Evolutionary conservation across 1,139 yeast genomes (phyloP).

Genomic region (Kodamaea ohmeri): DNA sequence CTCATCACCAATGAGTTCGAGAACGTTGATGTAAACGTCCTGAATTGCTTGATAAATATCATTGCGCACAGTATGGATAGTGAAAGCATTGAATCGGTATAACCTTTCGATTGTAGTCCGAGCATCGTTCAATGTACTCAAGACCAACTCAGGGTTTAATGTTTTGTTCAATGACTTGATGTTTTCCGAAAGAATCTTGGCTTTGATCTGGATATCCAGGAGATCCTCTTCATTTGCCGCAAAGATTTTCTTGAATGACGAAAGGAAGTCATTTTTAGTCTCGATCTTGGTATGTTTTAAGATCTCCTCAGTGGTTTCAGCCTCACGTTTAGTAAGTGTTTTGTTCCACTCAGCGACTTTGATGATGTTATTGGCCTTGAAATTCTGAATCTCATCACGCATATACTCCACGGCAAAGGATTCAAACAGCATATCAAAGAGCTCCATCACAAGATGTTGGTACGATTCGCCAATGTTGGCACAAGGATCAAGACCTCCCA

Average conservation of each 20-base stretch:
- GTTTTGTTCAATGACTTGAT: constrained; percentile 40
- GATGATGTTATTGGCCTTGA: constrained; percentile 26
- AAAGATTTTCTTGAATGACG: constrained; percentile 63
- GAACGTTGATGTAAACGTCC: constrained; percentile 62
- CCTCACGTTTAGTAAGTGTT: constrained; percentile 35
- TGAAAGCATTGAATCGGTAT: constrained; percentile 31
- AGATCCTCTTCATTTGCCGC: constrained; percentile 38
- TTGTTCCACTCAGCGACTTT: constrained; percentile 37
- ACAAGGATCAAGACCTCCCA: constrained; percentile 27
- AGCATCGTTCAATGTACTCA: constrained; percentile 40
- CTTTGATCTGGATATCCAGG: constrained; percentile 44
- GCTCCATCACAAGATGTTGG: constrained; percentile 30
- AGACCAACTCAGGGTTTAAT: constrained; percentile 41
- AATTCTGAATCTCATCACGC: constrained; percentile 40
- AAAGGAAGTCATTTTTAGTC: constrained; percentile 45
- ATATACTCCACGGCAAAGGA: constrained; percentile 48
- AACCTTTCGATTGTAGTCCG: constrained; percentile 34
- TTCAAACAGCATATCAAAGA: constrained; percentile 50
- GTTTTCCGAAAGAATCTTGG: constrained; percentile 43
- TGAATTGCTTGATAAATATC: constrained; percentile 42
- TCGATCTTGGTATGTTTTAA: constrained; percentile 41
- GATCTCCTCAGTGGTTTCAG: constrained; percentile 40
- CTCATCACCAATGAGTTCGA: constrained; percentile 61
- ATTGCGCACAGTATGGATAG: constrained; percentile 31
- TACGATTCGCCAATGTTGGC: constrained; percentile 37